These are phyloP conservation scores for Neurospora sp. DNA, from an alignment of 495 filamentous ascomycete genomes.

Conservation along the genomic window DNA sequence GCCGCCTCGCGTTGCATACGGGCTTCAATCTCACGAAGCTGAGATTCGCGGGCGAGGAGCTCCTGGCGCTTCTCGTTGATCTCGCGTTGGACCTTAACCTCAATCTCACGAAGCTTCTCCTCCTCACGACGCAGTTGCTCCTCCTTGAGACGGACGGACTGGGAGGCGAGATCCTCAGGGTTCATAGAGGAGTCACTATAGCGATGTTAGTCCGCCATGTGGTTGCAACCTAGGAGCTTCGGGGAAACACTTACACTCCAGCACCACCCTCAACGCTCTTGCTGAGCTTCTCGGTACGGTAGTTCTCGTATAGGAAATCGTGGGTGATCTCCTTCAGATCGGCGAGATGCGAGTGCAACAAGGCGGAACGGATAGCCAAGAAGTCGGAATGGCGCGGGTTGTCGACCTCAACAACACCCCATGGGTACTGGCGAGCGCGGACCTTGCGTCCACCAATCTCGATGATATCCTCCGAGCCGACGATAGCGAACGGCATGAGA, in stretches of 20 bases:
- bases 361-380: conserved; percentile 89
- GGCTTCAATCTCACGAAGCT: conserved; percentile 83
- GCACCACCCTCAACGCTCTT: conserved; percentile 94
- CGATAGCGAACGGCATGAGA: conserved; percentile 97
- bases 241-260: conserved; percentile 57
- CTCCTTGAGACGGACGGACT: conserved; percentile 97
- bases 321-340: conserved; percentile 99
- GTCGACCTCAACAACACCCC: conserved; percentile 97
- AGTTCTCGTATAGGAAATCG: conserved; percentile 99
- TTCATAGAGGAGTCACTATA: conserved; percentile 79
- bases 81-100: conserved; percentile 97
- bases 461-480: conserved; percentile 89
- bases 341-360: conserved; percentile 93
- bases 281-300: conserved; percentile 99
- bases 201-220: conserved; percentile 21
- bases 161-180: conserved; percentile 90
- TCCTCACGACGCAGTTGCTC: conserved; percentile 97
- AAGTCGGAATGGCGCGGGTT: conserved; percentile 99
- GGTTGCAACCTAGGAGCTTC: not conserved
- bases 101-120: conserved; percentile 98
- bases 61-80: conserved; percentile 99
- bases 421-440: conserved; percentile 92
- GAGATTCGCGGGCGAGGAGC: conserved; percentile 91
- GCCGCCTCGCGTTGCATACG: conserved; percentile 49
- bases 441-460: conserved; percentile 89